Conservation (phyloP, 164 flowering plant species). For the Platanus orientalis region DNA sequence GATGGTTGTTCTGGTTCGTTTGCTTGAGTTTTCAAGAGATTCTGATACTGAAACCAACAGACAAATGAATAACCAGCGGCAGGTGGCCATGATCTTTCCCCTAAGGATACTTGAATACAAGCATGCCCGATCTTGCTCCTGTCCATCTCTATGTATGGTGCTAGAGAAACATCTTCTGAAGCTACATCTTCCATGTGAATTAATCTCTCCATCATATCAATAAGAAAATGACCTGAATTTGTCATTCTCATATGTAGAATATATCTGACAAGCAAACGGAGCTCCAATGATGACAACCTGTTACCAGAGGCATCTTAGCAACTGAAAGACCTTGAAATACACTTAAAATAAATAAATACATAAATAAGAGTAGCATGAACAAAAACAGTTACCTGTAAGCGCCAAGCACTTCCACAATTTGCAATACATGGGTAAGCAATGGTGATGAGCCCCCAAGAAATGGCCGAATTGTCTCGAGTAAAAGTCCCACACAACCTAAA, state of each 20-base stretch:
- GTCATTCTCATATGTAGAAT: conserved; percentile 69
- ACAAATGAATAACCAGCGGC: conserved; percentile 99
- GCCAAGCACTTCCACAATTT: conserved; percentile 92
- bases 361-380: background rate
- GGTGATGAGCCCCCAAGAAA: conserved; percentile 81
- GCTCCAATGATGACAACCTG: conserved; percentile 90
- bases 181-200: conserved; percentile 66
- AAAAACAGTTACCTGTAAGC: conserved; percentile 63
- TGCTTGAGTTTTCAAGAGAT: conserved; percentile 53
- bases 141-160: conserved; percentile 93
- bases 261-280: conserved; percentile 72
- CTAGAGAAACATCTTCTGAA: conserved; percentile 74
- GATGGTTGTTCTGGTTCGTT: conserved; percentile 53
- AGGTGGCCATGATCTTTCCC: conserved; percentile 99
- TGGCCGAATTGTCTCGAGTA: conserved; percentile 80
- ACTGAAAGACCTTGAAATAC: no score
- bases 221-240: conserved; percentile 66
- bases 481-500: conserved; percentile 91
- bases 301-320: conserved; percentile 6
- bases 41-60: conserved; percentile 91
- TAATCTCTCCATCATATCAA: conserved; percentile 88
- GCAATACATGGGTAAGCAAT: conserved; percentile 64
- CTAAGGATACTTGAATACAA: conserved; percentile 87
- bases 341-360: background rate
- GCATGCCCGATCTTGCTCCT: conserved; percentile 95